Evolutionary conservation across 176 grass and related monocot genomes (phyloP).

Genomic region (Luzula sylvatica): DNA sequence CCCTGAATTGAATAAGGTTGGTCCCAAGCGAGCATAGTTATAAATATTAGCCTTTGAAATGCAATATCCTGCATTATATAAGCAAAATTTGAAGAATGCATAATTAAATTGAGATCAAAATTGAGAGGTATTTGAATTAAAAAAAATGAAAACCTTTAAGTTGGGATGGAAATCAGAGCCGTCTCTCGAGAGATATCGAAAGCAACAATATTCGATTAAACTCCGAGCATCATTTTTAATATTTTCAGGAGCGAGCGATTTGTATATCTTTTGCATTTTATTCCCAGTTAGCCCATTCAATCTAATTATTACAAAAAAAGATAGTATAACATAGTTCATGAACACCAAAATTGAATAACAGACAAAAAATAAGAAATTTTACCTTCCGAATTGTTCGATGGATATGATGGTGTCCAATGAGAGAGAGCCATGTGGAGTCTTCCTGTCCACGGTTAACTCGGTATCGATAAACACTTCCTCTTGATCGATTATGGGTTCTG

Average conservation of each 20-base stretch:
- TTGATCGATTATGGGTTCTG: conserved; percentile 33
- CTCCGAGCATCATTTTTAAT: conserved; percentile 49
- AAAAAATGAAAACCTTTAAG: conserved; percentile 52
- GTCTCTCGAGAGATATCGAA: conserved; percentile 78
- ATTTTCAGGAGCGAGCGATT: conserved; percentile 52
- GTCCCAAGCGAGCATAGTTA: conserved; percentile 98
- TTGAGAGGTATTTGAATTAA: neutral
- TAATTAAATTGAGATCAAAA: conserved; percentile 10
- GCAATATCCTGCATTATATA: conserved; percentile 57
- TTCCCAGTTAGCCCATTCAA: conserved; percentile 73
- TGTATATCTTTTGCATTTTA: conserved; percentile 74
- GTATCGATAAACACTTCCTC: conserved; percentile 45
- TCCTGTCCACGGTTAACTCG: conserved; percentile 59
- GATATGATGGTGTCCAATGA: conserved; percentile 59
- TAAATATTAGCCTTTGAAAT: conserved; percentile 94
- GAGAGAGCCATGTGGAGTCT: conserved; percentile 40
- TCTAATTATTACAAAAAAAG: conserved; percentile 27
- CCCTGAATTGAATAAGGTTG: conserved; percentile 40
- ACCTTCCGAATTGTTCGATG: conserved; percentile 93
- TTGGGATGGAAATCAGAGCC: conserved; percentile 75
- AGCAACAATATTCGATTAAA: conserved; percentile 96
- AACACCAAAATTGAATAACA: neutral
- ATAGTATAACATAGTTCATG: neutral
- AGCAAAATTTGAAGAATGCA: conserved; percentile 9
- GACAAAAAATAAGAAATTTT: neutral